A percentile compares a stretch with the other conserved stretches of the same genome.
phyloP scores from a whole-genome alignment of 2,329 filamentous ascomycete genomes.

The Pseudogymnoascus sp. region DNA sequence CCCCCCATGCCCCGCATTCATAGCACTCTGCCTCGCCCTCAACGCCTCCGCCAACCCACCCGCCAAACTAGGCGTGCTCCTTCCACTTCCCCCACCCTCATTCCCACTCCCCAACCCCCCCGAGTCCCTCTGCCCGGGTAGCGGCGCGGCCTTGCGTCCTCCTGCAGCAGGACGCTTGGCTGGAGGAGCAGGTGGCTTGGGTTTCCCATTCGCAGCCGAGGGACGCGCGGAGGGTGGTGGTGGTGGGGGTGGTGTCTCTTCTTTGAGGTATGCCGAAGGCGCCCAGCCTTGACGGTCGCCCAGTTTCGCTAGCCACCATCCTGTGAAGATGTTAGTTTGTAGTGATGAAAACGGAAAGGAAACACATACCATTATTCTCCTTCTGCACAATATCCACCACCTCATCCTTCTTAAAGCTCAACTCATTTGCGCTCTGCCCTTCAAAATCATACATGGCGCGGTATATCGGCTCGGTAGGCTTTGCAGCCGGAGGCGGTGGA shows the following conservation, averaged over 20 bases:
- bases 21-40: conserved; percentile 65
- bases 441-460: conserved; percentile 90
- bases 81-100: conserved; percentile 40
- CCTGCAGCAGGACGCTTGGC: conserved; percentile 66
- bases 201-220: conserved; percentile 33
- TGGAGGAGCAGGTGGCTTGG: conserved; percentile 38
- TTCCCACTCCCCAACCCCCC: conserved; percentile 50
- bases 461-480: conserved; percentile 64
- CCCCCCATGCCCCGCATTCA: conserved; percentile 60
- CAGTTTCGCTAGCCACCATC: conserved; percentile 93
- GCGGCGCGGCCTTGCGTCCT: conserved; percentile 61
- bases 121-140: conserved; percentile 62
- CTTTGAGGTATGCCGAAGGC: conserved; percentile 88
- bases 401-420: conserved; percentile 72
- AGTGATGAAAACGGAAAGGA: not conserved
- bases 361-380: conserved; percentile 76
- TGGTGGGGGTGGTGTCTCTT: conserved; percentile 60
- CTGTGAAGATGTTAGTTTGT: conserved; percentile 42
- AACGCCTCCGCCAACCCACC: conserved; percentile 74
- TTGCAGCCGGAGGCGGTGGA: conserved; percentile 55
- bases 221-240: conserved; percentile 47
- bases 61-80: conserved; percentile 62
- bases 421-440: conserved; percentile 75
- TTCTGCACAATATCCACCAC: conserved; percentile 87
- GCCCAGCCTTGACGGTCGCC: conserved; percentile 74